phyloP scores from a whole-genome alignment of 1,284 basidiomycete genomes.

The Leccinum fuscescens region DNA sequence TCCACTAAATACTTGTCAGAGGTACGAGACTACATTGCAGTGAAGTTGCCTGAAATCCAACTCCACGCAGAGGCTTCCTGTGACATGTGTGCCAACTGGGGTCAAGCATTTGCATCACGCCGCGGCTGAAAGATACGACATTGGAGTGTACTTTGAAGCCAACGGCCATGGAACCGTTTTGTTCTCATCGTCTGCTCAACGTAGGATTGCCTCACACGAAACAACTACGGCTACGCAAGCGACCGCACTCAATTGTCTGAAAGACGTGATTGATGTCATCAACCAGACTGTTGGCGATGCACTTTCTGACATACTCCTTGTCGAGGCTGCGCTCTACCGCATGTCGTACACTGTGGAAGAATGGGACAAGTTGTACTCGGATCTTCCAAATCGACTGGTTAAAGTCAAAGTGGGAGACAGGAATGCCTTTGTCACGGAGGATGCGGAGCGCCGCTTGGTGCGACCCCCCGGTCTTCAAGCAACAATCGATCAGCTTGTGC shows the following conservation, averaged over 20 bases:
- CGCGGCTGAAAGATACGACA: conserved; percentile 82
- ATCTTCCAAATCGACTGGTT: conserved; percentile 94
- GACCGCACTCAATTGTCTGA: conserved; percentile 75
- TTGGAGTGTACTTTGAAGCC: conserved; percentile 99
- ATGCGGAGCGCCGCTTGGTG: conserved; percentile 89
- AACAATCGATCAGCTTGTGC: conserved; percentile 86
- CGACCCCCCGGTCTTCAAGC: conserved; percentile 80
- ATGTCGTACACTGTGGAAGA: conserved; percentile 81
- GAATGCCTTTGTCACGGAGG: conserved; percentile 84
- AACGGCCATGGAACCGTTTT: conserved; percentile 98
- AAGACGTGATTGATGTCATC: conserved; percentile 81
- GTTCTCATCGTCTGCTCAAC: conserved; percentile 78
- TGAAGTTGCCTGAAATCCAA: neutral
- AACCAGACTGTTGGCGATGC: conserved; percentile 99
- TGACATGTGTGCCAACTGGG: conserved; percentile 94
- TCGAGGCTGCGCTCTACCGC: conserved; percentile 90
- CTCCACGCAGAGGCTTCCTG: conserved; percentile 73
- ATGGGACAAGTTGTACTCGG: conserved; percentile 94
- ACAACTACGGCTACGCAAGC: conserved; percentile 79
- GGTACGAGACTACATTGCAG: conserved; percentile 40
- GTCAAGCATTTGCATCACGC: conserved; percentile 99
- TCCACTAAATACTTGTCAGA: conserved; percentile 90
- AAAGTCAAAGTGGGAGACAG: conserved; percentile 91
- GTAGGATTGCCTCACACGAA: conserved; percentile 59
- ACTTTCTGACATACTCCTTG: conserved; percentile 93